These are phyloP conservation scores for Moricandia moricandioides DNA, from an alignment of 345 rosid genomes.

Conservation along the genomic window DNA sequence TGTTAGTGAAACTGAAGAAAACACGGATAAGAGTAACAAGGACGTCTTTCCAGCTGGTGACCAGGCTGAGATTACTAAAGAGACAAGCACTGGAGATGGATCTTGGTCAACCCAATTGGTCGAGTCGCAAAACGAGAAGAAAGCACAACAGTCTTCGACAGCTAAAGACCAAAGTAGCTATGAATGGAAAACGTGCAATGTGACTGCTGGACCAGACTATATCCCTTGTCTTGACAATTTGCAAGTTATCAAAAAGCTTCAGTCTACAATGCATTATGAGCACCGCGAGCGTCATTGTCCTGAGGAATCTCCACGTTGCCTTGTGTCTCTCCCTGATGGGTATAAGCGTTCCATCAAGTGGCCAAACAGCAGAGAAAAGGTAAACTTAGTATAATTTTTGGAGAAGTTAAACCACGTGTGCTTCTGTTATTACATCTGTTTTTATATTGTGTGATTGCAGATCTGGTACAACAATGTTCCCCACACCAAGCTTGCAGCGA, in stretches of 20 bases:
- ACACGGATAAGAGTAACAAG: conserved; percentile 37
- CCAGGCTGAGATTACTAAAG: conserved; percentile 58
- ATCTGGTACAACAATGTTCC: conserved; percentile 61
- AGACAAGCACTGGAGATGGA: conserved; percentile 50
- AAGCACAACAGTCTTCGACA: conserved; percentile 39
- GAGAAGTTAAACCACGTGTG: neutral
- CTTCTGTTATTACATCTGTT: conserved; percentile 6
- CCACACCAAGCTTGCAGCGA: conserved; percentile 75
- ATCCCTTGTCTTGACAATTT: conserved; percentile 94
- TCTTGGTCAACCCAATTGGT: conserved; percentile 66
- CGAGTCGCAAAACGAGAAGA: conserved; percentile 85
- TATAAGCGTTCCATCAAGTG: conserved; percentile 65
- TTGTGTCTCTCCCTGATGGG: conserved; percentile 80
- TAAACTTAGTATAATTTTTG: conserved; percentile 5
- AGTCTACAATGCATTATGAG: conserved; percentile 64
- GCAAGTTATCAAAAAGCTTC: conserved; percentile 71
- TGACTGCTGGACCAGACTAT: conserved; percentile 85
- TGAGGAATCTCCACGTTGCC: conserved; percentile 71
- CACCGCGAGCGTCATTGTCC: conserved; percentile 97
- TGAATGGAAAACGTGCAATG: conserved; percentile 79
- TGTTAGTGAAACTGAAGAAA: conserved; percentile 27
- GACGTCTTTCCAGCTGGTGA: conserved; percentile 41
- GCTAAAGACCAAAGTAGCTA: conserved; percentile 37
- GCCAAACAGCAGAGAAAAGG: conserved; percentile 93
- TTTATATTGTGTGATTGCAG: conserved; percentile 16